Base-by-base conservation (phyloP, 768 basidiomycete species). In the Fibroporia radiculosa region DNA sequence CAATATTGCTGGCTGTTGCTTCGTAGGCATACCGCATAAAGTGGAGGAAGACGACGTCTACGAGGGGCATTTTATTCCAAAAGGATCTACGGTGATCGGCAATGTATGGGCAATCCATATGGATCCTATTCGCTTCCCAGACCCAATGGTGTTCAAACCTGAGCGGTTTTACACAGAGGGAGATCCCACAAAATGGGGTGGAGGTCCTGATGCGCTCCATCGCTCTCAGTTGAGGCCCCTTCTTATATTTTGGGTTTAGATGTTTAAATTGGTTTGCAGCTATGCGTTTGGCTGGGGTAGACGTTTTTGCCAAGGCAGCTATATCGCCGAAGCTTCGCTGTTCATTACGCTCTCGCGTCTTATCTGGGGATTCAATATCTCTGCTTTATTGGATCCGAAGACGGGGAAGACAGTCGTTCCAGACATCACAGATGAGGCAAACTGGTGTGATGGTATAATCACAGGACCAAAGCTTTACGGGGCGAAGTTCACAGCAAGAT, bases 121-220 rank as follows among this genome's bases (percentile, higher is more conserved):
- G 28, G 64, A 74, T 36, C 58, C 59, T 36, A 51, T 52, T 18
- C 56, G 61, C 3, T 76, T 69, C 46, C 48, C 61, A 1, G 53
- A 72, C 35, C 71, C 75, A 3, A 53, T 63, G 6, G 50, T 50
- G 8, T 77, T 72, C 55, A 49, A 55, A 1, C 75, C 73, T 5
- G 65, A 66, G n/a, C 62, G 73, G 13, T 74, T 31, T 19, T 42
- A 42, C 41, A 20, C n/a, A 13, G 32, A 22, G 29, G 42, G 24
- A 3, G 27, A 44, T 13, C 31, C 42, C 11, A 33, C 33, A 6
- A 13, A 11, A 12, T 44, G 42, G 41, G 41, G 10, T 12, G 32
- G 29, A 18, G 41, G 41, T 18, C 41, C 41, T 16, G 27, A 27
- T 13, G 19, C 41, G 27, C 16, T 14, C n/a, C 18, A 42, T 32